phyloP scores from a whole-genome alignment of 306 rosid species.

The Quercus suber region DNA sequence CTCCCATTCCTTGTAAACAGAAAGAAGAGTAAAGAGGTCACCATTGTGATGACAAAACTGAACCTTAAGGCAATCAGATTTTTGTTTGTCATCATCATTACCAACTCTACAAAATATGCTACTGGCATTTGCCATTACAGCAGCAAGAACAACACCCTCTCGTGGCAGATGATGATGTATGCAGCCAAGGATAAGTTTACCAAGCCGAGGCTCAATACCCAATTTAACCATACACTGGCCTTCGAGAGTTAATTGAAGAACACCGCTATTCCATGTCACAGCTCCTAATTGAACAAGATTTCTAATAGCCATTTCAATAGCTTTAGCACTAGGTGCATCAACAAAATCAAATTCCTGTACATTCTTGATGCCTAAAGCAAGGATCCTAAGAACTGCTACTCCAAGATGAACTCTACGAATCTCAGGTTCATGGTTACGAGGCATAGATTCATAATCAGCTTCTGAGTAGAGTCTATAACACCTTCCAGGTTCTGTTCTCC shows the following conservation, averaged over 20 bases:
- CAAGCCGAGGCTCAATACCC: conserved; percentile 97
- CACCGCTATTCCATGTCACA: conserved; percentile 38
- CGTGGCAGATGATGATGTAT: conserved; percentile 40
- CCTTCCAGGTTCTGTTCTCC: conserved; percentile 89
- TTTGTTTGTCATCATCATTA: conserved; percentile 60
- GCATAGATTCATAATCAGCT: conserved; percentile 68
- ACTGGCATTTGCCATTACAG: conserved; percentile 86
- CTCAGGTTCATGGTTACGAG: conserved; percentile 85
- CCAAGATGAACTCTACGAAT: conserved; percentile 97
- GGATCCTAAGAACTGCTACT: conserved; percentile 82
- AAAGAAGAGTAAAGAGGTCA: conserved; percentile 89
- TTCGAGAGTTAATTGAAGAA: conserved; percentile 56
- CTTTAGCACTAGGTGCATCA: conserved; percentile 81
- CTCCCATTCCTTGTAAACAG: conserved; percentile 90
- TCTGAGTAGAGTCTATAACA: conserved; percentile 88
- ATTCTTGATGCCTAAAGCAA: conserved; percentile 78
- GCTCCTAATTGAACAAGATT: conserved; percentile 77
- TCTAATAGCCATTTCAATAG: conserved; percentile 77
- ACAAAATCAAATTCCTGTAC: conserved; percentile 78
- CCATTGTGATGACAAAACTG: conserved; percentile 87
- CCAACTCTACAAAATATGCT: conserved; percentile 92
- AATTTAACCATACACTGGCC: conserved; percentile 66
- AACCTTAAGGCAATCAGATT: conserved; percentile 83
- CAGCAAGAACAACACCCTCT: conserved; percentile 90
- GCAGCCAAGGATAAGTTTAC: conserved; percentile 83